Base-by-base conservation (phyloP, 75 land plant genomes). In the Cupressus sempervirens region DNA sequence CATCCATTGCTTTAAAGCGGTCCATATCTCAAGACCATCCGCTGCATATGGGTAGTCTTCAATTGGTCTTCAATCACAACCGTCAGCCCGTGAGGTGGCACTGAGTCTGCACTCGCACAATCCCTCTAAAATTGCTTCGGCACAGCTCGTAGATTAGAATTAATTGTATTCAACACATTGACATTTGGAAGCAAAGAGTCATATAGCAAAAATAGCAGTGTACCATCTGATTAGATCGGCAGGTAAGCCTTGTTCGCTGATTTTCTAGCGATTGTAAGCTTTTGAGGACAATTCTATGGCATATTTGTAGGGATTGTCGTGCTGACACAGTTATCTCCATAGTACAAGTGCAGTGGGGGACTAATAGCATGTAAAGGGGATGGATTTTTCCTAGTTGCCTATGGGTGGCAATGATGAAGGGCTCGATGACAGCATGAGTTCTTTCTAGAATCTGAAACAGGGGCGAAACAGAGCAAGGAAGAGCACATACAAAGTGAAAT, bases 341-440 rank as follows among this genome's bases (percentile, higher is more conserved):
- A 53, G 90, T 89, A 84, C 87, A 85, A 58, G 68, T 41, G 81
- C 30, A 87, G 32, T 87, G 90, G 14, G 90, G 90, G 3, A 84
- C 13, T 3, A 87, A 54, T 11, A 88, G 32, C 20, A n/a, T n/a
- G n/a, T n/a, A n/a, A n/a, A n/a, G n/a, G n/a, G n/a, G n/a, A n/a
- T n/a, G n/a, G n/a, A n/a, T 50, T 73, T 38, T 45, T 56, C 90
- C 87, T 70, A 89, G 76, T 4, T 87, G 84, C 82, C 90, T 62
- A 52, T 89, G 73, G 16, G 90, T 89, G 1, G 90, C 89, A 3
- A 89, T 87, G 77, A 89, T 75, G 83, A 89, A 87, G 1, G 90
- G 89, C 86, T 89, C 90, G 62, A 87, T 84, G 7, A 43, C 34
- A 0, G 86, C 88, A 76, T 89, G 90, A 18, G 89, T 89, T 12